These are phyloP conservation scores for Crithidia mellificae DNA, from an alignment of 208 protist genomes.

Conservation along the genomic window DNA sequence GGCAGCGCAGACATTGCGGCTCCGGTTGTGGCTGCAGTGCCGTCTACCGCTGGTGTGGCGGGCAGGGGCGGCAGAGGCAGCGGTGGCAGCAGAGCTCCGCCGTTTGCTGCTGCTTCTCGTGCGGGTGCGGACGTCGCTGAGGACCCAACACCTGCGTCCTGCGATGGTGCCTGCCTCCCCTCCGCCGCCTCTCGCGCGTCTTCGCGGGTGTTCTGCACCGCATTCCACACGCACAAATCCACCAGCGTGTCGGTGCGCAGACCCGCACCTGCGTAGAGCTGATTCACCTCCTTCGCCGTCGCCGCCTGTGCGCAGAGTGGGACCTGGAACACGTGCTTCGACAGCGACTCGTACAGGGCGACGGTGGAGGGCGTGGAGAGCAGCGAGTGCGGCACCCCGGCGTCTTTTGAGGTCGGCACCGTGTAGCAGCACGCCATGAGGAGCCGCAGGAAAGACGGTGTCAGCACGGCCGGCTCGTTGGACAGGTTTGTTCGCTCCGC, in stretches of 20 bases:
- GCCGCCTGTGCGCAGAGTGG: slow-evolving; percentile 20
- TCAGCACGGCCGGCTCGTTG: slow-evolving; percentile 25
- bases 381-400: slow-evolving; percentile 25
- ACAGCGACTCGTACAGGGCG: slow-evolving; percentile 52
- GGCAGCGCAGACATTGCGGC: not conserved
- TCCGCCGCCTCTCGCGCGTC: slow-evolving; percentile 23
- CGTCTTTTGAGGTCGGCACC: slow-evolving; percentile 28
- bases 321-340: slow-evolving; percentile 52
- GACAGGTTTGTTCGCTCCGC: slow-evolving; percentile 52
- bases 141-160: no score
- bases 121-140: no score
- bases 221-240: slow-evolving; percentile 31
- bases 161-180: no score
- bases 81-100: no score
- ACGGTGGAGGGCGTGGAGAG: slow-evolving; percentile 45
- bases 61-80: no score
- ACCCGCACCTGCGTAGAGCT: slow-evolving; percentile 23
- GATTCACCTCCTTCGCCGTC: slow-evolving; percentile 15
- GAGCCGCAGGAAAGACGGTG: slow-evolving; percentile 51
- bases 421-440: slow-evolving; percentile 68
- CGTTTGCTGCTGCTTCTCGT: no score
- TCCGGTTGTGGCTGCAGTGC: not conserved
- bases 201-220: slow-evolving; percentile 30
- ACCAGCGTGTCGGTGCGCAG: slow-evolving; percentile 21
- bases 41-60: slow-evolving; percentile 7